These are phyloP conservation scores for Candida ponderosae DNA, from an alignment of 805 yeast species.

Conservation along the genomic window DNA sequence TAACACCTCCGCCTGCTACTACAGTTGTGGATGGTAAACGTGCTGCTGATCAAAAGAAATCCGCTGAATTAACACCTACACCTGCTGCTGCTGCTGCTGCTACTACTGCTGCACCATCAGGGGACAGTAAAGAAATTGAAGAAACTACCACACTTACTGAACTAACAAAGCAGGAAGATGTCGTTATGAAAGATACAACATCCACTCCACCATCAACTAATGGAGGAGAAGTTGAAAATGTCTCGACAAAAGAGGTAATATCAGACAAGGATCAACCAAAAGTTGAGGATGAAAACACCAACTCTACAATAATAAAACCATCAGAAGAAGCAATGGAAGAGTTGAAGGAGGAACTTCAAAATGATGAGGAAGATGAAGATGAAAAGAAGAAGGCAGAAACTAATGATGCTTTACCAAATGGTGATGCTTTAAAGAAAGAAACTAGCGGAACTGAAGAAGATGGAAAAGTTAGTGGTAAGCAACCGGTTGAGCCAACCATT, in stretches of 20 bases:
- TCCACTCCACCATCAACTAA: background rate
- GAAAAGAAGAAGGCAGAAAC: constrained; percentile 9
- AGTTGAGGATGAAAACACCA: background rate
- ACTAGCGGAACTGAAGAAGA: constrained; percentile 5
- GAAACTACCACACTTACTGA: background rate
- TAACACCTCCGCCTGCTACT: constrained; percentile 3
- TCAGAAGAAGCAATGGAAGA: constrained; percentile 18
- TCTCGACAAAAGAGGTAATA: background rate
- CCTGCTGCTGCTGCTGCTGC: constrained; percentile 5
- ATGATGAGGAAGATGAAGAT: constrained; percentile 30
- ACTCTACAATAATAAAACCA: constrained; percentile 11
- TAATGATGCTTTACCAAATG: constrained; percentile 6
- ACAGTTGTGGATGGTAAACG: too few relatives aligned
- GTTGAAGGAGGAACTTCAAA: constrained; percentile 25
- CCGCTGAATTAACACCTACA: background rate
- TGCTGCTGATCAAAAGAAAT: background rate
- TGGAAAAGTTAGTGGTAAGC: constrained; percentile 17
- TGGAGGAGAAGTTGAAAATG: background rate
- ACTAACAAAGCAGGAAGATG: background rate
- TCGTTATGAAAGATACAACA: background rate
- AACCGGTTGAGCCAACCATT: constrained; percentile 28
- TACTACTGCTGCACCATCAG: constrained; percentile 2
- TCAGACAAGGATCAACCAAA: too few relatives aligned
- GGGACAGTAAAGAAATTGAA: background rate
- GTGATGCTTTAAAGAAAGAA: constrained; percentile 4